Base-by-base conservation (phyloP, 164 flowering plant species). In the Dillenia suffruticosa region DNA sequence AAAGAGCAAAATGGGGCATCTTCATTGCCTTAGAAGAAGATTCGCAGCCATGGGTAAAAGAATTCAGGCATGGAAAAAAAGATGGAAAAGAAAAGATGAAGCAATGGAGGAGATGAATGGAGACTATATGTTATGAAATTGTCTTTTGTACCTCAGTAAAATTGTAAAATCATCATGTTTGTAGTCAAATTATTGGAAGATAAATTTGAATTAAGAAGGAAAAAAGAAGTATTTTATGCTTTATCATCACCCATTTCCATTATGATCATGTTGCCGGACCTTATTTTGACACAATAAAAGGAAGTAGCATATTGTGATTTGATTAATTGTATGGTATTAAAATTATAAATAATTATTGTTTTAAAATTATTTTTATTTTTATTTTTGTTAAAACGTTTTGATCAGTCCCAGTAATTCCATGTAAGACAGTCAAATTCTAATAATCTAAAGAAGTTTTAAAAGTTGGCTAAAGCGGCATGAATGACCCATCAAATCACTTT, bases 101-200 rank as follows among this genome's bases (percentile, higher is more conserved):
- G 54, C 10, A 48, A 54, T 8, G 48, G 12, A 32, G 12, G 3
- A 32, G 45, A 14, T 49, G 19, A n/a, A 49, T 58, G 58, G 51
- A 62, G 56, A 46, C 19, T 40, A 54, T 12, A 43, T 61, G 45
- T 57, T 51, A 22, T 59, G 46, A 43, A 14, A 17, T 56, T 50
- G 32, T 67, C 51, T 58, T 62, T 58, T 69, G 61, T 64, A 56
- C 58, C n/a, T 51, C 62, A 75, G 81, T 64, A 66, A 74, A 76
- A 64, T 57, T 82, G 81, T 82, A 74, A 63, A 79, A 71, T 79
- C 63, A 52, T 74, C 63, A 56, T 74, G 74, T 53, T 70, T 74
- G 65, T 79, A 76, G 79, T 66, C 71, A 69, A 64, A 66, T 68
- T 66, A 55, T 50, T 43, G 26, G 26, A 6, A 57, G 40, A 32